Evolutionary conservation across 2,329 filamentous ascomycete species (phyloP).

Genomic region (Sarocladium brachiariae): DNA sequence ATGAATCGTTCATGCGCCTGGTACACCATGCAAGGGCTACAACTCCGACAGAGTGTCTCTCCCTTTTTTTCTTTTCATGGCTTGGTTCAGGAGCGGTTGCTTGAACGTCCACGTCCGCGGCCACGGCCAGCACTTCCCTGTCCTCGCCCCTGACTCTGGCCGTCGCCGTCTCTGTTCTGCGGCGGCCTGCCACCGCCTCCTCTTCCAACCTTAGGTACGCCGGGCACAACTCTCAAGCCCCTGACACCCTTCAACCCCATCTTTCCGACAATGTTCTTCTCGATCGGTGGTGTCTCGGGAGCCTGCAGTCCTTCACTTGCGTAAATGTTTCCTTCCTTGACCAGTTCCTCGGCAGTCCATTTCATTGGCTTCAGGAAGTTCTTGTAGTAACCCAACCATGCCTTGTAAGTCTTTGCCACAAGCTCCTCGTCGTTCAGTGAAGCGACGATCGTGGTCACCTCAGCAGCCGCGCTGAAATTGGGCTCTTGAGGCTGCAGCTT

Average conservation of each 20-base stretch:
- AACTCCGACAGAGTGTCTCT: no score
- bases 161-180: conserved; percentile 11
- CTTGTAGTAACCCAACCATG: conserved; percentile 52
- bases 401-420: conserved; percentile 45
- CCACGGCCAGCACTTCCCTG: conserved; percentile 3
- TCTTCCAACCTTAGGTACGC: conserved; percentile 26
- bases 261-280: conserved; percentile 43
- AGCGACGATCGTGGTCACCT: conserved; percentile 32
- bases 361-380: conserved; percentile 36
- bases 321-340: conserved; percentile 43
- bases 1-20: no score
- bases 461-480: conserved; percentile 34
- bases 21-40: no score
- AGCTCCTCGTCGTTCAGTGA: conserved; percentile 37
- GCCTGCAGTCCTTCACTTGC: conserved; percentile 40
- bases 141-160: conserved; percentile 1
- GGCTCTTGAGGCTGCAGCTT: conserved; percentile 39
- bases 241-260: conserved; percentile 49
- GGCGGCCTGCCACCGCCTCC: conserved; percentile 13
- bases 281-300: conserved; percentile 38
- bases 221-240: conserved; percentile 40
- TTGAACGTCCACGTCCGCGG: neutral
- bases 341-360: conserved; percentile 37
- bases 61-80: neutral
- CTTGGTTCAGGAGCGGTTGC: neutral